Base-by-base conservation (phyloP, 257 asterid genomes). In the Primulina tabacum region DNA sequence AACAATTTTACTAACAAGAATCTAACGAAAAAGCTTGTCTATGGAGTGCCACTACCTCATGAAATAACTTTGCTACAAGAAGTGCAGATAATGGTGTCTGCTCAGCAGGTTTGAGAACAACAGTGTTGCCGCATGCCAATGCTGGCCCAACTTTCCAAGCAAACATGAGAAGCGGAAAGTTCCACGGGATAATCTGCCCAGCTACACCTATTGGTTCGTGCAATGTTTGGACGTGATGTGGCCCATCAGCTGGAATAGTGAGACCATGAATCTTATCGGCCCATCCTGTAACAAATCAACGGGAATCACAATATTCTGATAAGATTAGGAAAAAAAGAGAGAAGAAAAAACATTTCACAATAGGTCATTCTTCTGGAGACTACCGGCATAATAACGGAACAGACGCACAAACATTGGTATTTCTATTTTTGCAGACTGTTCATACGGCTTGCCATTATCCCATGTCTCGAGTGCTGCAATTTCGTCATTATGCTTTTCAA, bases 81-180 rank as follows among this genome's bases (percentile, higher is more conserved):
- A 94, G 80, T 4, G 99, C 98, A 30, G 99, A 91, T 65, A 94
- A 68, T 11, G 99, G 99, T 40, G 99, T 94, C 82, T 89, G 97
- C 80, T 94, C 99, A 60, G 99, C 99, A 11, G 99, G 88, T 81
- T 94, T 94, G 29, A 94, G 85, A 76, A 94, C 92, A 53, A 91
- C 26, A 7, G 90, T 84, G 81, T 91, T 91, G 35, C 99, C 99
- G 61, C 87, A 76, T 24, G 99, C 98, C 71, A 94, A 77, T 10
- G 98, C 99, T 4, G 99, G 99, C 33, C 90, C 98, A 60, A 91
- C 88, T 82, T 94, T 94, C 99, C 97, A 91, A 68, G 88, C 96
- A 70, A 74, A 85, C 96, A 94, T 84, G 72, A 89, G 69, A 32
- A 91, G 95, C 72, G 98, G 99, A 71, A 94, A 94, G 80, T 94